phyloP scores from a whole-genome alignment of 1,284 basidiomycete genomes.

The Irpex rosettiformis region DNA sequence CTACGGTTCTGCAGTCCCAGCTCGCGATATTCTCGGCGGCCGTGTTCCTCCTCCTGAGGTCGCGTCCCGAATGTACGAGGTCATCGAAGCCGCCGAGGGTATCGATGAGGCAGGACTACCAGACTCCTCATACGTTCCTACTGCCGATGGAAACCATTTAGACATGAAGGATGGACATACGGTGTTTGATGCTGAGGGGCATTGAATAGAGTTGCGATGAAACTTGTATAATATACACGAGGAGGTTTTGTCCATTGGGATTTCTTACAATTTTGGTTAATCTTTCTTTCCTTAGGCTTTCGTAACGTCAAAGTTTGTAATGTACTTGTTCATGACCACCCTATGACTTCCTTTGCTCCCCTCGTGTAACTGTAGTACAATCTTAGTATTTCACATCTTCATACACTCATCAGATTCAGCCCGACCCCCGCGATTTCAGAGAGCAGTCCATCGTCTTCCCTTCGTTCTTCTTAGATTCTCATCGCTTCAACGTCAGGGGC shows the following conservation, averaged over 20 bases:
- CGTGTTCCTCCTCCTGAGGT: slow-evolving; percentile 96
- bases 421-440: no score
- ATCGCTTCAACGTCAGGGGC: not conserved
- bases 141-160: slow-evolving; percentile 57
- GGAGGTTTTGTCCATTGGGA: not conserved
- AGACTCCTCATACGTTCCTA: slow-evolving; percentile 77
- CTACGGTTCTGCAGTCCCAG: slow-evolving; percentile 91
- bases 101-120: slow-evolving; percentile 79
- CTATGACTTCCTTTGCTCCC: not conserved
- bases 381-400: not conserved
- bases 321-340: not conserved
- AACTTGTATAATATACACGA: not conserved
- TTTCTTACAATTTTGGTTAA: not conserved
- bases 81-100: slow-evolving; percentile 87
- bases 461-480: not conserved
- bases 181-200: slow-evolving; percentile 67
- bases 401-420: not conserved
- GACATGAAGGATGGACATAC: slow-evolving; percentile 43
- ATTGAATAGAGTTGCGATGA: slow-evolving; percentile 11
- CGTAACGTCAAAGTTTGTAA: not conserved
- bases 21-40: slow-evolving; percentile 86
- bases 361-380: not conserved
- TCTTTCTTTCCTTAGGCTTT: not conserved
- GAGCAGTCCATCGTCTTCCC: not conserved
- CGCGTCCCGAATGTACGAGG: slow-evolving; percentile 90